phyloP scores from a whole-genome alignment of 108 stramenopile species.

The Conticribra weissflogii region DNA sequence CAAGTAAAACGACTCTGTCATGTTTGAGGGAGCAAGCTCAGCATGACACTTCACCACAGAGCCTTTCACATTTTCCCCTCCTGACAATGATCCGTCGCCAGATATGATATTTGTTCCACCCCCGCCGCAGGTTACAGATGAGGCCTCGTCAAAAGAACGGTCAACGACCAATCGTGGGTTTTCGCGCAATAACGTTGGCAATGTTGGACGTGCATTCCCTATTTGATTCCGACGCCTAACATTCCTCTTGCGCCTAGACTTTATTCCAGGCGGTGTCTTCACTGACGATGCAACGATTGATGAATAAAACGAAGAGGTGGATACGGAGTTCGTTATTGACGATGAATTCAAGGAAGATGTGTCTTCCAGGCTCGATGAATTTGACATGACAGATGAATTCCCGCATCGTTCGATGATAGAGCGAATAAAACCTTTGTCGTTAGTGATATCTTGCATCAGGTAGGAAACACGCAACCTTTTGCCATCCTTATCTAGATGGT shows the following conservation, averaged over 20 bases:
- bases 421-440: slow-evolving; percentile 12
- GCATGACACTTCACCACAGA: background rate
- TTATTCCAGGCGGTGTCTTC: slow-evolving; percentile 45
- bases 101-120: slow-evolving; percentile 19
- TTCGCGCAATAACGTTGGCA: slow-evolving; percentile 22
- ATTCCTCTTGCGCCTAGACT: slow-evolving; percentile 50
- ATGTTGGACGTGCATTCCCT: slow-evolving; percentile 7
- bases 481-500: slow-evolving; percentile 22
- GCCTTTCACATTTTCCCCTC: background rate
- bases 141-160: slow-evolving; percentile 39
- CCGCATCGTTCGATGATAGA: slow-evolving; percentile 14
- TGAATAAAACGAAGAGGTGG: slow-evolving; percentile 31
- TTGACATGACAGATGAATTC: slow-evolving; percentile 7
- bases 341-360: slow-evolving; percentile 19
- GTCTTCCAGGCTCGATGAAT: slow-evolving; percentile 27
- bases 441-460: slow-evolving; percentile 63
- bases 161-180: slow-evolving; percentile 12
- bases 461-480: slow-evolving; percentile 33
- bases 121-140: slow-evolving; percentile 18
- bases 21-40: slow-evolving; percentile 3
- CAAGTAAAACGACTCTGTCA: slow-evolving; percentile 58
- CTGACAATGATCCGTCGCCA: slow-evolving; percentile 17
- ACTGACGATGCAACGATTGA: slow-evolving; percentile 46
- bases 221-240: slow-evolving; percentile 51
- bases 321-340: slow-evolving; percentile 18